Evolutionary conservation across 805 yeast genomes (phyloP), one percentile per base, ranked within the genome.

Genomic region (Isabelozyma rhagii): DNA sequence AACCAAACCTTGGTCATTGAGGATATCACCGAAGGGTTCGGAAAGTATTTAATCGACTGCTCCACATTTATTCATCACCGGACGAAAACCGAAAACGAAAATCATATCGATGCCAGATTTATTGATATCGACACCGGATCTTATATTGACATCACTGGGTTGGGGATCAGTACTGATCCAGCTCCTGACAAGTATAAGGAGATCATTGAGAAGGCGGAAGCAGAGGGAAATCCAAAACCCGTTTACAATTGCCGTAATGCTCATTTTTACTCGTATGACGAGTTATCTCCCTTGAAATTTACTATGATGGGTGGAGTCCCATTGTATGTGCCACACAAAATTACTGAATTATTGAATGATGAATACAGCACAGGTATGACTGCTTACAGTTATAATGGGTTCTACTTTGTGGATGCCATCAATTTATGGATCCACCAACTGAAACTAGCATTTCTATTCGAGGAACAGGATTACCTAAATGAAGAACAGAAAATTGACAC

Each of bases 51-150:
- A 29, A 53, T 68, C 48, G 72, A 69, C 50, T 62, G 66, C 44
- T 62, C 66, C 7, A 62, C 69, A 0, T 69, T 60, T 51, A 52
- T 68, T 34, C 68, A 65, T 47, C 69, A 67, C 50, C 53, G 74
- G 39, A 63, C 59, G 44, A 58, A 50, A n/a, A 58, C 68, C 27
- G 52, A 49, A 17, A 59, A 53, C 21, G 64, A 61, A 34, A 67
- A 67, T 47, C 66, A 62, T 51, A 66, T 67, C 43, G 71, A 67
- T 50, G 70, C 83, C 8, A 72, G 87, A 52, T 80, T 84, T 58
- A 80, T 84, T 49, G 89, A 84, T 59, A 71, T 76, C 13, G 78
- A 78, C 48, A 77, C 84, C 1, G 89, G 89, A 8, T 60, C 76
- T 9, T 84, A 80, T 57, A 71, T 84, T 48, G 87, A 83, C 56